Evolutionary conservation across 2,329 filamentous ascomycete species (phyloP), one percentile per base, ranked within the genome.

Genomic region (Aschersonia sp.): DNA sequence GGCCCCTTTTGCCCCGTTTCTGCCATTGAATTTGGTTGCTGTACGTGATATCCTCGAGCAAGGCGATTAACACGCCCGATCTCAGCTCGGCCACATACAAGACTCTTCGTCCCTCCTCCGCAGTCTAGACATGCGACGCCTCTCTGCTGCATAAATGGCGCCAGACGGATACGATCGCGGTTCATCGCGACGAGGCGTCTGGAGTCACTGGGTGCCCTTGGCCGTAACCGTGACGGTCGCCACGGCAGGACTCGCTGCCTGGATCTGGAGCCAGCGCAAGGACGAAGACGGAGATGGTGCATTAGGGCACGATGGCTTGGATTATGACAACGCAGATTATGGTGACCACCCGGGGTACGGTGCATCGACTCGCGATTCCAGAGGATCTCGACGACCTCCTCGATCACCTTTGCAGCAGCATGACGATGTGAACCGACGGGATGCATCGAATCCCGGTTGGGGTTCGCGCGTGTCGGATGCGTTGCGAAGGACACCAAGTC

Each of bases 191-290:
- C 71, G 75, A 64, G 71, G 74, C 61, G 74, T 79, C 55, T 77
- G 86, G 67, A 77, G 82, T 59, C 90, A 94, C 68, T 95, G 89
- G 87, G 78, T 95, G 50, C 90, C 90, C 52, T 74, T 97, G 48
- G 83, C 81, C 54, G 67, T 95, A 53, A 95, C 89, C 45, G 80
- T 94, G 49, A 89, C 87, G 44, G 79, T 94, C 55, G 90, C 90
- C 51, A 87, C 89, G 29, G 81, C 85, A 48, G 88, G 89, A 35
- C 68, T 94, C 44, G 89, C 83, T 46, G 87, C 87, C 49, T 97
- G 90, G 90, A 79, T 89, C 51, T 95, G 88, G 88, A 94, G 84
- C 63, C 88, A 94, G 67, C 83, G 87, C 58, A 79, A 75, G 58
- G 82, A 85, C 54, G 77, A 82, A 49, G 82, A 87, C 47, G 82